Base-by-base conservation (phyloP, 1,139 yeast genomes). In the Candida tropicalis region DNA sequence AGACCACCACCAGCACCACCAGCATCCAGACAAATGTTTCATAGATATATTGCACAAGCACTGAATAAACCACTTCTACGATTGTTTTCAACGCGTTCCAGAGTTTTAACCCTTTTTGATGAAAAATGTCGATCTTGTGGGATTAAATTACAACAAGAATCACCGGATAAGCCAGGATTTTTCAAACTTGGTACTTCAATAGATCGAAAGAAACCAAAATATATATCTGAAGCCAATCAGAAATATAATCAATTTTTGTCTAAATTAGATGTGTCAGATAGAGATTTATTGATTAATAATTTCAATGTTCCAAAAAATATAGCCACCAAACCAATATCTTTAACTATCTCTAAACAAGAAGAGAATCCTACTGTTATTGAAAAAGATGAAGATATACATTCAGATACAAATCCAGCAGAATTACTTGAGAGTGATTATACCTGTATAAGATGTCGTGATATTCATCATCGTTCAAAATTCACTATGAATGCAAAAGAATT, bases 371-470 rank as follows among this genome's bases (percentile, higher is more conserved):
- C n/a, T n/a, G n/a, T n/a, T n/a, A n/a, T n/a, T n/a, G 29, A 26
- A 27, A 17, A 25, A 25, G 23, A 35, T 10, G 40, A 22, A 10
- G 20, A 33, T 7, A 36, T 33, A 11, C 22, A 17, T 9, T 5
- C 23, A 16, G 22, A 17, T 11, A 10, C 6, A 5, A 17, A 31
- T 16, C 34, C 34, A n/a, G 34, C 23, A 2, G 34, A 31, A 6
- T 9, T 31, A n/a, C 11, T 33, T 20, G 36, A 22, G n/a, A 22
- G 18, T 5, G 11, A 20, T 9, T 12, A 20, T 23, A 41, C 23
- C 6, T 84, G 91, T 58, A 59, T 72, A 33, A 59, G 90, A 44
- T 84, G 91, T 56, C 66, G 78, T 41, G 70, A 79, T 43, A 78
- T 82, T 2, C 56, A 71, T 3, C 66, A 73, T 53, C 70, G 73